Evolutionary conservation across 192 early-diverging fungal species (phyloP).

Genomic region (Mortierella alpina): DNA sequence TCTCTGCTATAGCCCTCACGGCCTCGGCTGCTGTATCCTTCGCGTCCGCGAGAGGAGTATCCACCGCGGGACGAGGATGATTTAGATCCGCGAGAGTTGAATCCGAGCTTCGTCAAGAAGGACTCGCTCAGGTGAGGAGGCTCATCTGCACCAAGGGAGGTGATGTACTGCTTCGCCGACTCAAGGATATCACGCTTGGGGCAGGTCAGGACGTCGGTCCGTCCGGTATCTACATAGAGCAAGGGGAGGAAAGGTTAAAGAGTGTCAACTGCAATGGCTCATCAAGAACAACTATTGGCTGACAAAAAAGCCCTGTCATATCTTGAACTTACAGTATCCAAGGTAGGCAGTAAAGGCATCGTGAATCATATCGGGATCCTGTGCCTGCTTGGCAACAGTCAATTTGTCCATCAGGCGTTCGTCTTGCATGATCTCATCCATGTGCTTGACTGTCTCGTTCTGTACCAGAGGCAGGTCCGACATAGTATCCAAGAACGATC

Average conservation of each 20-base stretch:
- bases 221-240: conserved; percentile 49
- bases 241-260: background rate
- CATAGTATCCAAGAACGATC: conserved; percentile 71
- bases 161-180: conserved; percentile 48
- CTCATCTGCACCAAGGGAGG: conserved; percentile 54
- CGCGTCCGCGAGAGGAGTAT: conserved; percentile 17
- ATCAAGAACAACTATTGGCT: background rate
- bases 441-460: conserved; percentile 55
- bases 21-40: conserved; percentile 9
- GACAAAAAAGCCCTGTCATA: background rate
- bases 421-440: conserved; percentile 49
- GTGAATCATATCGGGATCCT: conserved; percentile 61
- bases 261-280: background rate
- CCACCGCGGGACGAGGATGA: conserved; percentile 10
- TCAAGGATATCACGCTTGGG: conserved; percentile 50
- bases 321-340: conserved; percentile 52
- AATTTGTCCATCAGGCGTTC: conserved; percentile 11
- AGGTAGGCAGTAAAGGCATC: conserved; percentile 71
- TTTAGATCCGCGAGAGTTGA: conserved; percentile 13
- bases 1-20: conserved; percentile 17
- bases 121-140: conserved; percentile 55
- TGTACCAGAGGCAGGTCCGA: conserved; percentile 67
- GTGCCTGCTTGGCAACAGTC: conserved; percentile 45
- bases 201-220: conserved; percentile 52
- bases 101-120: conserved; percentile 58